A percentile compares a stretch with the other conserved stretches of the same genome.
phyloP scores from a whole-genome alignment of 2,329 filamentous ascomycete species.

The Ceratocystis cacaofunesta region DNA sequence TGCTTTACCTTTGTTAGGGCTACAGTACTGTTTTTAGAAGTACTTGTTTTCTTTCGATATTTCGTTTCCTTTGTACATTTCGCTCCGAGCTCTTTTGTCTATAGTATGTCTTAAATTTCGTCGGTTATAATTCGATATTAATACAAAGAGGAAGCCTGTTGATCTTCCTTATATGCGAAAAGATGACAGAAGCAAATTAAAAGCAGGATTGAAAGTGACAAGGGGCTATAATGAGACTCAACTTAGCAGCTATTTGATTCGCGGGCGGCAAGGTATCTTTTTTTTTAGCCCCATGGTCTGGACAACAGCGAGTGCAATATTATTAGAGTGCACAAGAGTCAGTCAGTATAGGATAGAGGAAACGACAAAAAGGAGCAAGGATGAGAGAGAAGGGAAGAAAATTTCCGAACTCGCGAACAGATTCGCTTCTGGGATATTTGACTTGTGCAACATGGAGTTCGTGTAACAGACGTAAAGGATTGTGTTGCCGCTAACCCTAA shows the following conservation, averaged over 20 bases:
- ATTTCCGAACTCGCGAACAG: not conserved
- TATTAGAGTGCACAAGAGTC: not conserved
- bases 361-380: not conserved
- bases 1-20: constrained; percentile 1
- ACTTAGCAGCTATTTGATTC: not conserved
- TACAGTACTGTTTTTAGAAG: constrained; percentile 4
- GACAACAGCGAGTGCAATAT: not conserved
- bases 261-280: no score
- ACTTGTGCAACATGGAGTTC: not conserved
- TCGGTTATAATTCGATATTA: not conserved
- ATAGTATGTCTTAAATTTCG: not conserved
- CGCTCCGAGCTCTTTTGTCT: not conserved
- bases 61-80: not conserved
- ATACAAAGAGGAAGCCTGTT: not conserved
- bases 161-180: not conserved
- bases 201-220: not conserved
- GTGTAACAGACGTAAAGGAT: not conserved
- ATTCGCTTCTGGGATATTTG: constrained; percentile 5
- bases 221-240: not conserved
- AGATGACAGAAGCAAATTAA: not conserved
- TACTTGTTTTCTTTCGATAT: constrained; percentile 1
- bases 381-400: not conserved
- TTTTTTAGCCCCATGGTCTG: no score
- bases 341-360: not conserved
- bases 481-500: not conserved